phyloP scores from a whole-genome alignment of 2,329 filamentous ascomycete genomes.

The Diaporthe ampelina region DNA sequence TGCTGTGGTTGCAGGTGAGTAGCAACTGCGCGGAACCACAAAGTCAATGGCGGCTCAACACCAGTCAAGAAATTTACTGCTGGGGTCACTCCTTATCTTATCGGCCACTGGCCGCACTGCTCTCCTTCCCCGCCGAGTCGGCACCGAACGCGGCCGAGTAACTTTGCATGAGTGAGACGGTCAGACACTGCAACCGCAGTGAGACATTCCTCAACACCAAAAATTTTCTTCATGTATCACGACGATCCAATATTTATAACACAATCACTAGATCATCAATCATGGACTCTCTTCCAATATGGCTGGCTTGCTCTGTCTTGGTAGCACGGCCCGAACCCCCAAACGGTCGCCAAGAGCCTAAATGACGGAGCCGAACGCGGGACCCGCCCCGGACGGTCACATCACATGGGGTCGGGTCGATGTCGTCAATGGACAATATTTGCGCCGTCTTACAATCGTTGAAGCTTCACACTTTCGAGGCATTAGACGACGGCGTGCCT shows the following conservation, averaged over 20 bases:
- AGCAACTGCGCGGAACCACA: neutral
- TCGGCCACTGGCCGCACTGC: neutral
- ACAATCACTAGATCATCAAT: neutral
- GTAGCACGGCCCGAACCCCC: neutral
- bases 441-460: neutral
- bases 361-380: constrained; percentile 3
- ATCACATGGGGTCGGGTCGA: neutral
- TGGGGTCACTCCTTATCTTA: constrained; percentile 11
- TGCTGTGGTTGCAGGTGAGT: constrained; percentile 21
- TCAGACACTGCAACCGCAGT: neutral
- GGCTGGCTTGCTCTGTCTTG: neutral
- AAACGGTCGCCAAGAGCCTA: neutral
- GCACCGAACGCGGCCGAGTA: neutral
- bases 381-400: neutral
- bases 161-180: neutral
- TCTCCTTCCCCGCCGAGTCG: neutral
- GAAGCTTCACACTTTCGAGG: neutral
- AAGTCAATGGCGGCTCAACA: neutral
- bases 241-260: neutral
- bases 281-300: neutral
- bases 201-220: constrained; percentile 12
- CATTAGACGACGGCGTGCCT: too few relatives aligned
- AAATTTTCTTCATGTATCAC: neutral
- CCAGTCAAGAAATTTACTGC: constrained; percentile 34
- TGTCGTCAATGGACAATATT: constrained; percentile 13